Evolutionary conservation across 1,139 yeast genomes (phyloP), one percentile per base, ranked within the genome.

Genomic region (Yamadazyma atlantica): DNA sequence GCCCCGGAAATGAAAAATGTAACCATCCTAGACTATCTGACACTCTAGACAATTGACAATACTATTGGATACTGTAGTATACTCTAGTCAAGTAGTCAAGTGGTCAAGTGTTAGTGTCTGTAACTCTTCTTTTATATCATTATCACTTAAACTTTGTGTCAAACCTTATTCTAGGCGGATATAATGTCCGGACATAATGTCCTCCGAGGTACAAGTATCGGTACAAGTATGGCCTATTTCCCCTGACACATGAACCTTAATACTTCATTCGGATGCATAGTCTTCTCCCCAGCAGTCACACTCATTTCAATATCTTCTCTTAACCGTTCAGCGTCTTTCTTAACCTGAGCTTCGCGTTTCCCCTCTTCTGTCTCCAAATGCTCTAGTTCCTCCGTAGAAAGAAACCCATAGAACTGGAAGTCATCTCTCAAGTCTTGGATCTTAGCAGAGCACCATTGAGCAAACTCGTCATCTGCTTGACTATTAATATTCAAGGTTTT

Each of bases 401-500:
- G 60, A 48, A 80, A 75, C 8, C 89, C 89, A 32, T 75, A 71
- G 61, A 83, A 82, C 36, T 75, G 77, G 51, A 79, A 80, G 34
- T 75, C 76, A 17, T 74, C 80, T 36, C 75, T 66, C 27, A 75
- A 66, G 32, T 73, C 74, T 42, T 74, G 78, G 5, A 78, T 72
- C 28, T 68, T 62, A 22, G 71, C 64, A 8, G 73, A 60, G 32
- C 90, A 86, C 85, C 90, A 82, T 35, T 70, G 69, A 2, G 82
- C 73, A 49, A 82, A 64, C 32, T 75, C 76, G 43, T 80, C 83
- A 42, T 78, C 82, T 16, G 62, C 63, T 21, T 46, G 41, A 36
- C 45, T 41, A 35, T 62, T 43, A n/a, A 72, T 69, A 16, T 63
- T 57, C 16, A 53, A 39, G 9, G 35, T n/a, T 22, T 54, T 53